Evolutionary conservation across 352 stramenopile species (phyloP), one percentile per base, ranked within the genome.

Genomic region (Phytopythium boreale): DNA sequence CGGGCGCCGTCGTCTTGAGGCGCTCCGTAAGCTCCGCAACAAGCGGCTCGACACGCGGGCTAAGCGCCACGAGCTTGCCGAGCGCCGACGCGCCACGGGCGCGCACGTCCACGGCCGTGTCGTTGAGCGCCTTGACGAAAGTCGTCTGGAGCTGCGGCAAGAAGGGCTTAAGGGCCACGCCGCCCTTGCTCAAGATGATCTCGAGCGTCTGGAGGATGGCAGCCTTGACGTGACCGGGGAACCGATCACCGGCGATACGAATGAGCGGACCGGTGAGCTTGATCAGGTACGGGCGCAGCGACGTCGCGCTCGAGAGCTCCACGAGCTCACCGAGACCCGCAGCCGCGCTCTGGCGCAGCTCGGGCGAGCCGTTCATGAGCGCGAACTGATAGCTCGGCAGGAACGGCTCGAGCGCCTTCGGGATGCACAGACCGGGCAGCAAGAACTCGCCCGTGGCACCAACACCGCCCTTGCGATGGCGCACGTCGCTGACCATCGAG

Each of bases 121-220:
- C 97, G 67, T 97, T 98, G n/a, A 99, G 76, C 41, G 97, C 96
- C 81, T 99, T 99, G 50, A 99, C 93, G 70, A 99, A 99, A 4
- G 97, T 99, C 4, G 97, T 99, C 76, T 99, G 98, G 59, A 99
- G 89, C 81, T 99, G 98, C 26, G 98, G 97, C 60, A 99, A 80
- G 76, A 99, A 99, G n/a, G 98, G 96, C 76, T 98, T 98, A 19
- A 99, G 84, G 29, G 93, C 92, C 20, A 96, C 87, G 37, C 97
- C 97, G 59, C 96, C 97, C 79, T 99, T 99, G 37, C 79, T 81
- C 37, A 99, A 68, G 63, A 99, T 93, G 22, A 99, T 90, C 66
- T 96, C 93, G 39, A 99, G 77, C 43, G 96, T 99, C 68, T 98
- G 84, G 59, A 99, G 76, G 67, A 99, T 99, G 14, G 97, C 96